Percentiles rank a stretch among this genome's conserved stretches.
phyloP scores from a whole-genome alignment of 371 early-diverging fungal species.

The Mucor saturninus region DNA sequence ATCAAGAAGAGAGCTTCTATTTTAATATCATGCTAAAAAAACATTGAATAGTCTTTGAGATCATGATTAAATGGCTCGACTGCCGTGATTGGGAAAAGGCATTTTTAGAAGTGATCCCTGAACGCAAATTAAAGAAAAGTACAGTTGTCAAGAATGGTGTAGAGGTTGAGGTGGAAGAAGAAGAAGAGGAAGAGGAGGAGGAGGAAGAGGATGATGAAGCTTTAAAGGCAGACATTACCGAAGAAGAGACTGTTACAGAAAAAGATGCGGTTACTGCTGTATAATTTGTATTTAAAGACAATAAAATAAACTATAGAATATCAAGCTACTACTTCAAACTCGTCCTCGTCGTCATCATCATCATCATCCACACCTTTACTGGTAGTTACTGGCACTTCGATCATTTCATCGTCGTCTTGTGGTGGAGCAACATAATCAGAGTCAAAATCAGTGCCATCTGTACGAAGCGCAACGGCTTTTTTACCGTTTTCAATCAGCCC shows the following conservation, averaged over 20 bases:
- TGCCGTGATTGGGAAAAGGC: slow-evolving; percentile 78
- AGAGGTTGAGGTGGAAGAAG: slow-evolving; percentile 21
- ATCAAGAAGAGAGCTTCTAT: no score
- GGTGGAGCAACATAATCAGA: slow-evolving; percentile 7
- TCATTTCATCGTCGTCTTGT: not conserved
- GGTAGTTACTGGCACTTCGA: not conserved
- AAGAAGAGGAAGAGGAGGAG: slow-evolving; percentile 21
- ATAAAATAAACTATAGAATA: slow-evolving; percentile 4
- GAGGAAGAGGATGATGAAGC: slow-evolving; percentile 29
- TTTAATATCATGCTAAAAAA: not conserved
- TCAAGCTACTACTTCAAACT: slow-evolving; percentile 33
- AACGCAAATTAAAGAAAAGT: slow-evolving; percentile 74
- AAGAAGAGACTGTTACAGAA: not conserved
- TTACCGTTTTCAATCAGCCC: slow-evolving; percentile 20
- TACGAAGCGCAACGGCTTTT: slow-evolving; percentile 17
- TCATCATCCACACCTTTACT: not conserved
- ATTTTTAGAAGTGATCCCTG: slow-evolving; percentile 85
- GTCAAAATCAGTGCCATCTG: slow-evolving; percentile 27
- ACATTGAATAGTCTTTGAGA: slow-evolving; percentile 70
- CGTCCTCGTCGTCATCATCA: slow-evolving; percentile 21
- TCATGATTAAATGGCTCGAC: slow-evolving; percentile 78
- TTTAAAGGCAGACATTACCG: not conserved
- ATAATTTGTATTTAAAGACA: slow-evolving; percentile 1
- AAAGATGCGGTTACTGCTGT: not conserved
- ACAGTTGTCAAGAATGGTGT: slow-evolving; percentile 38